Evolutionary conservation across 192 early-diverging fungal genomes (phyloP), one percentile per base, ranked within the genome.

Genomic region (Coemansia sp.): DNA sequence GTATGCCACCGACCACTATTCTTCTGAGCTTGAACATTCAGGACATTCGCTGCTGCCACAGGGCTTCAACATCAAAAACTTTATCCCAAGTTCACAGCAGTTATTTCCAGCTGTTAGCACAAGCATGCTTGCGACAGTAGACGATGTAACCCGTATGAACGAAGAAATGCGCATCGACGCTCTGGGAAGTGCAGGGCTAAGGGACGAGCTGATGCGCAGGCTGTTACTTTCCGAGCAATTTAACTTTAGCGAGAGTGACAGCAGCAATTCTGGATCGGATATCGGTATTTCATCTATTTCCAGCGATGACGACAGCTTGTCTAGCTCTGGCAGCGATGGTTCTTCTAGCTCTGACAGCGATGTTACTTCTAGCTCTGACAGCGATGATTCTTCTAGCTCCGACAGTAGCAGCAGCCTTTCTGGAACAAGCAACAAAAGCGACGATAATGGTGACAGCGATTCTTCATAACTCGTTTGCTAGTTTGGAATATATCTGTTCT

Each of bases 1-100:
- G 6, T 79, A 79, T 39, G 32, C 64, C 3, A 25, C 11, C 0
- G 76, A 79, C 60, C 76, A 71, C 3, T 79, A 79, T 35, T 14
- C 27, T 3, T 32, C 66, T 17, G 71, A 60, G 10, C 64, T 79
- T 24, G 41, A 59, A 24, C 41, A 48, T 12, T 52, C 72, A 6
- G 61, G 66, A 4, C 49, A 59, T 24, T 60, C 60, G 15, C 45
- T 29, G 11, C 57, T 64, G 39, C 61, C 72, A 4, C 4, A 39
- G 1, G 8, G 48, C 11, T 54, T 68, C 32, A 51, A 68, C 58
- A 19, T 22, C 11, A 17, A 10, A 10, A 50, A 47, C 57, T 19
- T 57, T 17, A n/a, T 32, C 1, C 59, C 55, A 19, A n/a, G 21
- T 7, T 49, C 64, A 17, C 47, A 48, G 45, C 62, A 53, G n/a